A percentile compares a stretch with the other conserved stretches of the same genome.
phyloP scores from a whole-genome alignment of 2,329 filamentous ascomycete species.

The Coniochaeta ligniaria region DNA sequence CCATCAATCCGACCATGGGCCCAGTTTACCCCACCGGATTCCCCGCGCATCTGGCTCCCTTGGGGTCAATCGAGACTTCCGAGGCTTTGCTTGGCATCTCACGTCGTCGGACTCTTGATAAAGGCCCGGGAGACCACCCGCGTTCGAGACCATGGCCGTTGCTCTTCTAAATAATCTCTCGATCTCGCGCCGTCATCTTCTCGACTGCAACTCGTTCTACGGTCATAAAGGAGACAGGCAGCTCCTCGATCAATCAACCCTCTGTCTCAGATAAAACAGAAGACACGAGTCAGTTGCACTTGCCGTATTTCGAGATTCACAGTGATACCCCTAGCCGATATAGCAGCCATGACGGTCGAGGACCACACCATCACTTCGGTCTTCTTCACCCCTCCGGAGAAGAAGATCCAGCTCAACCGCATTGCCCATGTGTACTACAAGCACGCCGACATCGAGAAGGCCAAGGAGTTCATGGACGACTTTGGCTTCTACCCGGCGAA shows the following conservation, averaged over 20 bases:
- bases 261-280: too few species aligned
- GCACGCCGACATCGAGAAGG: constrained; percentile 33
- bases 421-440: constrained; percentile 41
- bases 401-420: constrained; percentile 28
- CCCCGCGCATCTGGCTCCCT: neutral
- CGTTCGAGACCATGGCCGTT: neutral
- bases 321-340: neutral
- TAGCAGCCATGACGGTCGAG: constrained; percentile 13
- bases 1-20: neutral
- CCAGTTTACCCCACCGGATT: constrained; percentile 2
- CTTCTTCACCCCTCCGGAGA: constrained; percentile 4
- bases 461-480: constrained; percentile 35
- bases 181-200: neutral
- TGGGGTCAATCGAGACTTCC: neutral
- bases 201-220: neutral
- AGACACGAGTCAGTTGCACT: neutral
- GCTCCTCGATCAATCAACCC: neutral
- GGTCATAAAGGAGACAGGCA: neutral
- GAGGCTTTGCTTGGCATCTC: neutral
- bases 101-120: neutral
- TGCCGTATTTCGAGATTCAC: neutral
- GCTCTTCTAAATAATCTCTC: neutral
- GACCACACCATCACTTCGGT: constrained; percentile 5
- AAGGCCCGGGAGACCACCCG: neutral
- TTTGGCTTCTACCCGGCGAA: constrained; percentile 38